Evolutionary conservation across 192 early-diverging fungal genomes (phyloP), one percentile per base, ranked within the genome.

Genomic region (Glomus cerebriforme): DNA sequence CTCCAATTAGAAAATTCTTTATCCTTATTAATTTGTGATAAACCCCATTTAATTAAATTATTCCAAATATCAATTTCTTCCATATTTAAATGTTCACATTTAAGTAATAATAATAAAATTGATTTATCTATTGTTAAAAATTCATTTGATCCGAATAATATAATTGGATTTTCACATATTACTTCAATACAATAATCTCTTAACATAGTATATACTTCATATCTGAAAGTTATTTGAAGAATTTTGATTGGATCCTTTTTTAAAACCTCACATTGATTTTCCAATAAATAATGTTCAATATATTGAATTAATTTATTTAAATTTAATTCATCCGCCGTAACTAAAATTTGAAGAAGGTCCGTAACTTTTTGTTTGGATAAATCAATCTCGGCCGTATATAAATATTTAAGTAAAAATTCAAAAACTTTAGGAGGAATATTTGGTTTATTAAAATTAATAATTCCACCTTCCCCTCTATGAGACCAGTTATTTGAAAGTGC

Each of bases 41-140:
- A 12, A 34, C 58, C 49, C 73, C 73, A 75, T 75, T 75, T 75
- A 60, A 75, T 39, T 34, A 75, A 7, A 34, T n/a, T n/a, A n/a
- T n/a, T n/a, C n/a, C n/a, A n/a, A n/a, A n/a, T n/a, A n/a, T n/a
- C n/a, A n/a, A n/a, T 59, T 75, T 75, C 73, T 58, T 75, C 58
- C 32, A 75, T 75, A 31, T 35, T 29, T 7, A 75, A 34, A 32
- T 75, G 24, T 0, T 75, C 73, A 10, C 73, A 26, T 75, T 60
- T 7, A 13, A 75, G 35, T 13, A 75, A 7, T 8, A 8, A 34
- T 60, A 34, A 34, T 1, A 75, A 22, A 34, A 60, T n/a, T 19
- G 73, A n/a, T n/a, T n/a, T n/a, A n/a, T n/a, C n/a, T n/a, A n/a
- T n/a, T n/a, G n/a, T n/a, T n/a, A n/a, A n/a, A 35, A 47, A 60